Evolutionary conservation across 176 grass and related monocot genomes (phyloP), one percentile per base, ranked within the genome.

Genomic region (Aegilops longissima): DNA sequence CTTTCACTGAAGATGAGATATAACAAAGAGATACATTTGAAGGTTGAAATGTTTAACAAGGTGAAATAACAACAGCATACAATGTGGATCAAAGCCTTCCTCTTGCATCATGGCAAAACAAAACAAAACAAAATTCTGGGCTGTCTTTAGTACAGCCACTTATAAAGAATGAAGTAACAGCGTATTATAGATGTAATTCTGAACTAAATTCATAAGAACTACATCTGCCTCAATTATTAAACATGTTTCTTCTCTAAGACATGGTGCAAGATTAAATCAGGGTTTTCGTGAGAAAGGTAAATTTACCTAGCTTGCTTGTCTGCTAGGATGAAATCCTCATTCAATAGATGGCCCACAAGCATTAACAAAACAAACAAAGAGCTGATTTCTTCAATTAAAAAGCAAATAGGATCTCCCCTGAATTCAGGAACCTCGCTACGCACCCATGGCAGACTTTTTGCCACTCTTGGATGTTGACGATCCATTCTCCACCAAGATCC

Each of bases 221-320:
- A 84, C 81, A 84, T 31, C 44, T 80, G 79, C 63, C 31, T 61
- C 39, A 62, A 64, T 85, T 89, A 89, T 89, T 89, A 36, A 62
- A 59, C 61, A 84, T 39, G 76, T 58, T 84, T 54, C 47, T 68
- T 80, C 49, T 4, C 54, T 71, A 71, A 71, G 54, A 78, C 13
- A 77, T 69, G 31, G 63, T 42, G 40, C 75, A 85, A 8, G 84
- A 80, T 33, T 49, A 54, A 18, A 80, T 40, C 38, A 38, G 14
- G 21, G 66, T 11, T 65, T 39, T 62, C 51, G 0, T 23, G 5
- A 56, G 71, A 38, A 88, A 84, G 72, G 52, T 39, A 89, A 84
- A 73, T 42, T 59, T 27, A 51, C 81, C 75, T 23, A 66, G 9
- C 27, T 66, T 73, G 79, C 65, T 77, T 23, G 61, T 76, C 11